A percentile compares a stretch with the other conserved stretches of the same genome.
Evolutionary conservation across 768 basidiomycete species (phyloP).

Genomic region (Termitomyces titanicus): DNA sequence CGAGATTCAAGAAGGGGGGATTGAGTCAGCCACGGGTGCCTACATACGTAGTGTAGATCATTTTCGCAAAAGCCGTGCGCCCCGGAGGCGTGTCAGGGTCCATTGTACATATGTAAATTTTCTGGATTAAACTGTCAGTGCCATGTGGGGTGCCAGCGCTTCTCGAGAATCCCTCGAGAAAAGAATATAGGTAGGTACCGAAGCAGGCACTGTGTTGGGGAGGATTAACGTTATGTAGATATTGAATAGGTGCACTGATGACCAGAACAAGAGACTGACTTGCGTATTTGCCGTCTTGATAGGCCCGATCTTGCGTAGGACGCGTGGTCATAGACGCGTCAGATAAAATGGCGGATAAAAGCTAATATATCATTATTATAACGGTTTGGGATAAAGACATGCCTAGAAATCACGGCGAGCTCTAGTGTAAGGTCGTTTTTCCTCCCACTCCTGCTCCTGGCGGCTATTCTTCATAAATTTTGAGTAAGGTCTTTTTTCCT

Average conservation of each 20-base stretch:
- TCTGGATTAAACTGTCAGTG: too few species aligned
- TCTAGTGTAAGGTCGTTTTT: neutral
- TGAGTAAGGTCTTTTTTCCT: too few species aligned
- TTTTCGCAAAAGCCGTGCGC: neutral
- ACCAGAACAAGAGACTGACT: neutral
- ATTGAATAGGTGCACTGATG: neutral
- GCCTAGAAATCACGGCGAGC: neutral
- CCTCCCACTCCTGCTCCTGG: neutral
- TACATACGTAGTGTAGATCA: too few species aligned
- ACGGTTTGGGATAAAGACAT: neutral
- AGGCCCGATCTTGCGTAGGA: too few species aligned
- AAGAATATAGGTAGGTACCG: too few species aligned
- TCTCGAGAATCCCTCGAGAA: too few species aligned
- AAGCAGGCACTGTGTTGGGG: too few species aligned
- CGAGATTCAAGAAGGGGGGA: too few species aligned
- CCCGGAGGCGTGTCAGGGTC: neutral
- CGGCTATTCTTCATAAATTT: neutral
- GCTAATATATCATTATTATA: neutral
- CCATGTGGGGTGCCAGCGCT: too few species aligned
- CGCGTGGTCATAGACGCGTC: neutral
- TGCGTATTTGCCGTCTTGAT: neutral
- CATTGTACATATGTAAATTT: too few species aligned
- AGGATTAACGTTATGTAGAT: too few species aligned
- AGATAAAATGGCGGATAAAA: neutral
- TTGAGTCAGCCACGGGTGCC: neutral